These are phyloP conservation scores for Chaetomium globosum DNA, from an alignment of 2,329 filamentous ascomycete genomes.

Conservation along the genomic window DNA sequence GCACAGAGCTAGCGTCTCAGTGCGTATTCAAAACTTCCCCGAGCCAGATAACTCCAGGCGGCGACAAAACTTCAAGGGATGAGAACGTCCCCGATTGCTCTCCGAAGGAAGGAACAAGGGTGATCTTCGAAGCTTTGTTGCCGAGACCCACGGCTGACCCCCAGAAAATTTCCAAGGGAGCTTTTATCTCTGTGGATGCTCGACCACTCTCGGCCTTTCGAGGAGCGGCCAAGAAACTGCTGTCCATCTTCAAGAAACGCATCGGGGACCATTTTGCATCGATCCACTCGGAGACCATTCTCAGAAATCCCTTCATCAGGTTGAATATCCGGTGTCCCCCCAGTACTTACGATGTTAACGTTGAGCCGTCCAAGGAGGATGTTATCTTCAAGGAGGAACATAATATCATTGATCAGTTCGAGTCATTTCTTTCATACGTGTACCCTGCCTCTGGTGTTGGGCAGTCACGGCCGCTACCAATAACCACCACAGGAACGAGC, in stretches of 20 bases:
- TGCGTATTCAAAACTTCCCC: conserved; percentile 50
- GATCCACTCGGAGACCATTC: conserved; percentile 11
- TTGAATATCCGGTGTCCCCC: conserved; percentile 65
- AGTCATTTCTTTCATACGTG: conserved; percentile 46
- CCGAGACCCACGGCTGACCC: conserved; percentile 54
- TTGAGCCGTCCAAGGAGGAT: conserved; percentile 72
- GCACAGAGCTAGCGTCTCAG: conserved; percentile 56
- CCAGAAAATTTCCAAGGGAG: conserved; percentile 51
- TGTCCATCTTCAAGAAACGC: conserved; percentile 55
- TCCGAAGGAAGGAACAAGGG: conserved; percentile 36
- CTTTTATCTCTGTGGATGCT: conserved; percentile 69
- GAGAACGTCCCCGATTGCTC: not conserved
- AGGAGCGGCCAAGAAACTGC: conserved; percentile 63
- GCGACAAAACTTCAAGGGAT: not conserved
- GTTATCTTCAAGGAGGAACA: conserved; percentile 65
- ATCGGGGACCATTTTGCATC: conserved; percentile 42
- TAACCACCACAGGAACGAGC: not conserved
- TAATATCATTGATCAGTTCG: conserved; percentile 50
- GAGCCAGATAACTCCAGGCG: conserved; percentile 16
- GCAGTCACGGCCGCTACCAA: not conserved
- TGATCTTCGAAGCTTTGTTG: conserved; percentile 60
- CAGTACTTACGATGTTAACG: conserved; percentile 69
- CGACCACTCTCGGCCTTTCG: conserved; percentile 61
- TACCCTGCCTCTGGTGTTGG: conserved; percentile 39
- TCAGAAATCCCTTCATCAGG: conserved; percentile 62